A percentile compares a stretch with the other conserved stretches of the same genome.
phyloP scores from a whole-genome alignment of 129 eudicot genomes.

The Solidago caesia region DNA sequence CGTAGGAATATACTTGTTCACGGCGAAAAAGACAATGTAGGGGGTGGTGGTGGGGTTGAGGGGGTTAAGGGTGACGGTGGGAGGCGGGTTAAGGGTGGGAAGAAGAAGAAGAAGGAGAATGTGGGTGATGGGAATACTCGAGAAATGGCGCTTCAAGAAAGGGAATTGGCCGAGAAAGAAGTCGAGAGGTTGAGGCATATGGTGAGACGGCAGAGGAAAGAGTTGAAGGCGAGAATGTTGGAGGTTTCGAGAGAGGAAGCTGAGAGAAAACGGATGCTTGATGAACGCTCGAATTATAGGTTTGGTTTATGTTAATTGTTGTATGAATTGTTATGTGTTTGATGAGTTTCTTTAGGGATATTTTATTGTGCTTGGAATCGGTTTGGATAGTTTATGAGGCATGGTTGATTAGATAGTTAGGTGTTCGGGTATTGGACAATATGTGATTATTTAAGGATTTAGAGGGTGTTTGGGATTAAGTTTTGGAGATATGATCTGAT shows the following conservation, averaged over 20 bases:
- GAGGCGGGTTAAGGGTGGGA: slow-evolving; percentile 36
- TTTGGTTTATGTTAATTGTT: slow-evolving; percentile 17
- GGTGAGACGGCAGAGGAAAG: slow-evolving; percentile 87
- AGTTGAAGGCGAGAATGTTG: slow-evolving; percentile 80
- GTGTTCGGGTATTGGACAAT: neutral
- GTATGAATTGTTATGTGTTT: neutral
- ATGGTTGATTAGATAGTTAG: neutral
- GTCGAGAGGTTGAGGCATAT: slow-evolving; percentile 92
- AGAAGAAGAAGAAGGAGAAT: slow-evolving; percentile 47
- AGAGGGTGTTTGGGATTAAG: neutral
- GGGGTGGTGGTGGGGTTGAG: neutral
- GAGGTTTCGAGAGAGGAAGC: slow-evolving; percentile 96
- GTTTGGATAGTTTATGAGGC: no score
- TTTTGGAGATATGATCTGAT: neutral
- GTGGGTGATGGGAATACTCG: slow-evolving; percentile 48
- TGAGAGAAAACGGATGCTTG: slow-evolving; percentile 92
- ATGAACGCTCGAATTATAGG: slow-evolving; percentile 92
- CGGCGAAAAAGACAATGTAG: slow-evolving; percentile 47
- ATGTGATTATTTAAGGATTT: neutral
- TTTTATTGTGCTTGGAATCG: neutral
- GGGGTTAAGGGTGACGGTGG: slow-evolving; percentile 21
- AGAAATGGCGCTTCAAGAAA: slow-evolving; percentile 76
- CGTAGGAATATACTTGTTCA: slow-evolving; percentile 85
- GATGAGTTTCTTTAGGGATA: neutral
- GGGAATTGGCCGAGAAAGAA: slow-evolving; percentile 96